These are phyloP conservation scores for Leucoagaricus sp. DNA, from an alignment of 1,284 basidiomycete species.

Conservation along the genomic window DNA sequence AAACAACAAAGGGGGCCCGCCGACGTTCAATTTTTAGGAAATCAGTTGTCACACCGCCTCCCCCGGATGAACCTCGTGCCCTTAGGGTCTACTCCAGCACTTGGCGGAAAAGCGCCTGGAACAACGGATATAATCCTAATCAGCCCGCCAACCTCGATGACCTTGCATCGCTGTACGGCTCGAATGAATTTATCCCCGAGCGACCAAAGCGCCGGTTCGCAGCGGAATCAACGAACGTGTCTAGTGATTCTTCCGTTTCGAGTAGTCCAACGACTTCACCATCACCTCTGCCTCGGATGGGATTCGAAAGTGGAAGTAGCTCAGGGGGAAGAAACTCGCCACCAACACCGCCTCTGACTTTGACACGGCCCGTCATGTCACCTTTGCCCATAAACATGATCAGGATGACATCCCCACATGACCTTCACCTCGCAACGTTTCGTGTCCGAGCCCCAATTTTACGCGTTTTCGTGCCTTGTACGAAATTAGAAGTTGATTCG, in stretches of 20 bases:
- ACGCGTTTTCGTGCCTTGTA: constrained; percentile 73
- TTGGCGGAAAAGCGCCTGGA: constrained; percentile 43
- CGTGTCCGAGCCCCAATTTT: constrained; percentile 70
- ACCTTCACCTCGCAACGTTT: constrained; percentile 58
- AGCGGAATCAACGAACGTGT: constrained; percentile 41
- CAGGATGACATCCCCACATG: constrained; percentile 50
- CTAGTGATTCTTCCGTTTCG: constrained; percentile 46
- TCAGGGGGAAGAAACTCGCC: constrained; percentile 8
- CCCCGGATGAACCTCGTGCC: constrained; percentile 51
- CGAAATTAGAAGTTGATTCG: constrained; percentile 48
- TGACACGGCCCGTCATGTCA: background rate
- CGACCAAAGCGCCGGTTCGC: constrained; percentile 39
- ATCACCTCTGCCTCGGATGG: constrained; percentile 16
- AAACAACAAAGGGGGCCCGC: constrained; percentile 21
- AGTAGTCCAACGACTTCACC: constrained; percentile 31
- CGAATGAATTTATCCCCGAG: constrained; percentile 23
- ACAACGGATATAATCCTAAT: constrained; percentile 1
- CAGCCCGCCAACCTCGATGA: background rate
- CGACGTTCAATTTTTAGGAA: constrained; percentile 37
- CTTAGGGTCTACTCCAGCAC: constrained; percentile 52
- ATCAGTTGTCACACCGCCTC: constrained; percentile 37
- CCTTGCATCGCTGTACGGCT: background rate
- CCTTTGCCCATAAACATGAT: background rate
- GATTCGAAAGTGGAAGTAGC: constrained; percentile 15
- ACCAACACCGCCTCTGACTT: constrained; percentile 14